Conservation (phyloP, 202 grass and related monocot species). For the Saccharum hybrid region DNA sequence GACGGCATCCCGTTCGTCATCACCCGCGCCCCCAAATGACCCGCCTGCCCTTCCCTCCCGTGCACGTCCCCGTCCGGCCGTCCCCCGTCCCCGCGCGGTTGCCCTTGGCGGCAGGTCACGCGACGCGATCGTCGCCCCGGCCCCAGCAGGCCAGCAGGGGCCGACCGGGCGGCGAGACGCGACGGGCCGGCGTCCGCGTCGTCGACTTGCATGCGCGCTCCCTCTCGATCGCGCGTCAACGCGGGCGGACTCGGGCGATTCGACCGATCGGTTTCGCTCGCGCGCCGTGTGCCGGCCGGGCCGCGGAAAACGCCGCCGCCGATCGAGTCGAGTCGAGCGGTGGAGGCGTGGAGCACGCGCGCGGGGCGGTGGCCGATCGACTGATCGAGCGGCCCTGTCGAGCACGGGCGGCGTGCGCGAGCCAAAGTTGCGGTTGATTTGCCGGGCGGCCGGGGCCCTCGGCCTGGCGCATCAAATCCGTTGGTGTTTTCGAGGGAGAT, state of each 20-base stretch:
- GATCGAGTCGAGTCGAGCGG: not conserved
- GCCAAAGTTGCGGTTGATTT: not conserved
- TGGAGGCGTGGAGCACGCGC: not conserved
- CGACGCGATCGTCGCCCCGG: not conserved
- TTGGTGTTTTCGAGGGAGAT: constrained; percentile 14
- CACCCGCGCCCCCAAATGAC: not conserved
- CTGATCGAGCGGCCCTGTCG: not conserved
- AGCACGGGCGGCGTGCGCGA: not conserved
- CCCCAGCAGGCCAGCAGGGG: no score
- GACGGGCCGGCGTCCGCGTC: not conserved
- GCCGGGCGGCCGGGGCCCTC: no score
- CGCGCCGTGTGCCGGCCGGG: not conserved
- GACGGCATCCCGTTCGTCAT: constrained; percentile 58
- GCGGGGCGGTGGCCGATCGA: no score
- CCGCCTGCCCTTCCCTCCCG: not conserved
- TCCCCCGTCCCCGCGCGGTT: not conserved
- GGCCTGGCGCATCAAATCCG: not conserved
- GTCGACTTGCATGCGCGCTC: not conserved
- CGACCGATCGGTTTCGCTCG: no score
- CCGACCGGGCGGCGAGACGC: not conserved
- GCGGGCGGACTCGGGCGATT: not conserved
- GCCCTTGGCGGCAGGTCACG: constrained; percentile 35
- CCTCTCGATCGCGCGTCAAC: not conserved
- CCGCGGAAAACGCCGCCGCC: constrained; percentile 2
- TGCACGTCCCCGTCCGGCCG: no score